These are phyloP conservation scores for Paraphoma chrysanthemicola DNA, from an alignment of 2,329 filamentous ascomycete species.

Conservation along the genomic window DNA sequence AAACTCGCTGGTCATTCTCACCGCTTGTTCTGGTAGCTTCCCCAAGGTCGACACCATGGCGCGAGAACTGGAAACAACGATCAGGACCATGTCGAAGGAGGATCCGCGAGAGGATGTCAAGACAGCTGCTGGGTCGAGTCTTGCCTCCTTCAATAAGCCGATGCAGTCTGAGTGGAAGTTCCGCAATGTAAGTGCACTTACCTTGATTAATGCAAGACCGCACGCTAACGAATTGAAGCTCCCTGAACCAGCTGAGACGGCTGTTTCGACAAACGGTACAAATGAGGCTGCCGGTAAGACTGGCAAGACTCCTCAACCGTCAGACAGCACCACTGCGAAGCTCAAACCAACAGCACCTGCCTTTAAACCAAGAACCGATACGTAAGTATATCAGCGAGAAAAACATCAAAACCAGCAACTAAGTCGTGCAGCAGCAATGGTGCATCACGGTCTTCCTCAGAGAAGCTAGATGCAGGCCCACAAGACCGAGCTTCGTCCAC, in stretches of 20 bases:
- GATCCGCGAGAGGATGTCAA: conserved; percentile 75
- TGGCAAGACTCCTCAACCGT: conserved; percentile 53
- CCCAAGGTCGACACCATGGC: conserved; percentile 92
- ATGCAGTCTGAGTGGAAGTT: conserved; percentile 81
- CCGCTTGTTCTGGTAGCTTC: conserved; percentile 80
- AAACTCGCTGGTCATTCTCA: conserved; percentile 90
- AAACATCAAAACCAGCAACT: conserved; percentile 6
- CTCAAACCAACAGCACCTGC: conserved; percentile 65
- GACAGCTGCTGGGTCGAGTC: conserved; percentile 73
- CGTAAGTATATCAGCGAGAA: conserved; percentile 29
- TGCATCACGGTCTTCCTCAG: conserved; percentile 28
- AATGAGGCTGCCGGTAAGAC: conserved; percentile 35
- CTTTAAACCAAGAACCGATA: conserved; percentile 63
- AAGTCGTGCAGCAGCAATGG: conserved; percentile 39
- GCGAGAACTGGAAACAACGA: conserved; percentile 68
- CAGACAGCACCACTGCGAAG: conserved; percentile 47
- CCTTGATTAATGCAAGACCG: neutral
- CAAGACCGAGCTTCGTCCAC: conserved; percentile 18
- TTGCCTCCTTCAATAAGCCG: conserved; percentile 71
- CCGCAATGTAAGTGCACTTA: conserved; percentile 61
- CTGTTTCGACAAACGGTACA: conserved; percentile 32
- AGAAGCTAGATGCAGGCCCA: conserved; percentile 20
- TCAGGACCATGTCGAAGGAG: conserved; percentile 64
- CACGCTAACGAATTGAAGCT: conserved; percentile 24
- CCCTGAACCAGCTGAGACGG: conserved; percentile 21